phyloP scores from a whole-genome alignment of 140 eudicot genomes.

The Flaveria floridana region DNA sequence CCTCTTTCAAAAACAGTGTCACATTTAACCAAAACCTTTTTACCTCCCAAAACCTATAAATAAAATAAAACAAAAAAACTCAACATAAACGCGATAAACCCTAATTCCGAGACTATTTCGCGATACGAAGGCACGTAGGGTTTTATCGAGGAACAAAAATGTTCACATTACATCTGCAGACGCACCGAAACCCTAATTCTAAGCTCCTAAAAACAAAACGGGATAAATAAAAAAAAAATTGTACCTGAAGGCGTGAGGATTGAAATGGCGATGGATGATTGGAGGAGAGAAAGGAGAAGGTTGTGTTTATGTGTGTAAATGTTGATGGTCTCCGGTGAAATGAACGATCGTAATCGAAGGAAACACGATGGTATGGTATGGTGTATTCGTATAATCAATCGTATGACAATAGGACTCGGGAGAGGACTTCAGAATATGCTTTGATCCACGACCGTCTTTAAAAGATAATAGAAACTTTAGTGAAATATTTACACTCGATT shows the following conservation, averaged over 20 bases:
- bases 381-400: no score
- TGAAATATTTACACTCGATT: no score
- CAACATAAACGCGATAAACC: slow-evolving; percentile 20
- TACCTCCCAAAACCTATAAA: neutral
- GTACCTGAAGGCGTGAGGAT: slow-evolving; percentile 27
- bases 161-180: neutral
- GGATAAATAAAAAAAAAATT: neutral
- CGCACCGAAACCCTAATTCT: slow-evolving; percentile 16
- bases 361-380: no score
- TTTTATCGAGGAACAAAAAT: slow-evolving; percentile 20
- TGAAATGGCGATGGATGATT: slow-evolving; percentile 18
- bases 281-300: slow-evolving; percentile 15
- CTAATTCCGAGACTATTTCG: slow-evolving; percentile 18
- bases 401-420: neutral
- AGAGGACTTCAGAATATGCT: neutral
- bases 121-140: slow-evolving; percentile 15
- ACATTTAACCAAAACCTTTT: neutral
- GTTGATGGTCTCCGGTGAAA: slow-evolving; percentile 28
- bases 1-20: neutral
- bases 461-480: neutral
- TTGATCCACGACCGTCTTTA: slow-evolving; percentile 3
- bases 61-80: no score
- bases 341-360: slow-evolving; percentile 14
- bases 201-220: neutral
- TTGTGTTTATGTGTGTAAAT: neutral